Percentiles rank a stretch among this genome's conserved stretches.
Conservation (phyloP, 2,329 filamentous ascomycete genomes). For the Epichloe hybrida region DNA sequence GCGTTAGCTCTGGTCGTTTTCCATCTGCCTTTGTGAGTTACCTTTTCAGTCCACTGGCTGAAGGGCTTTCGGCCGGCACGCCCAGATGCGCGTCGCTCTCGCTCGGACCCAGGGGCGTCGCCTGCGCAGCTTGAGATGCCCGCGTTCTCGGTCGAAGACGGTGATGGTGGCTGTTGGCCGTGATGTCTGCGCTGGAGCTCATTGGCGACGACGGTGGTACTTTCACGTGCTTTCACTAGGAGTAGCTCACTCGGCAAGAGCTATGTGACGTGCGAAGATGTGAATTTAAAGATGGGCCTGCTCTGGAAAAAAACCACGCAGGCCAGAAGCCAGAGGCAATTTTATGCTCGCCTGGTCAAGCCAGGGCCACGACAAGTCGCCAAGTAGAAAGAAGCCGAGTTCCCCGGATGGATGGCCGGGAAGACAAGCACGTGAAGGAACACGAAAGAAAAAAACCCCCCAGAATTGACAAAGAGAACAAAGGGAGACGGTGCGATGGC, state of each 20-base stretch:
- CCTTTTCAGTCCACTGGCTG: conserved; percentile 32
- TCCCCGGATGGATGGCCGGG: too few relatives aligned
- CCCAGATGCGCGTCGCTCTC: conserved; percentile 22
- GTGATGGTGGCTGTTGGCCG: conserved; percentile 15
- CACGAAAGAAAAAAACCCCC: too few relatives aligned
- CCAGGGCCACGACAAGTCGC: neutral
- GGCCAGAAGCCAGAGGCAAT: too few relatives aligned
- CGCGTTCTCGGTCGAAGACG: conserved; percentile 36
- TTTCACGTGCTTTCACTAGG: too few relatives aligned
- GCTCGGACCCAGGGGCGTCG: conserved; percentile 24
- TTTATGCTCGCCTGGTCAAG: neutral
- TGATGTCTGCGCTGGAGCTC: conserved; percentile 17
- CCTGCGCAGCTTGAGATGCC: conserved; percentile 34
- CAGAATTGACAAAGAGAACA: too few relatives aligned
- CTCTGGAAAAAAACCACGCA: too few relatives aligned
- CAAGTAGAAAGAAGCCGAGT: neutral
- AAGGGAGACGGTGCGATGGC: too few relatives aligned
- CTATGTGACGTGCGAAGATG: neutral
- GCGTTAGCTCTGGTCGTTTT: neutral
- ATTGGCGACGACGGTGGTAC: conserved; percentile 8
- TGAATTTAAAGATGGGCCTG: too few relatives aligned
- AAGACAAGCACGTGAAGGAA: too few relatives aligned
- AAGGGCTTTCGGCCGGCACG: conserved; percentile 18
- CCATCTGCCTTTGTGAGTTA: conserved; percentile 10
- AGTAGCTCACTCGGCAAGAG: too few relatives aligned